Evolutionary conservation across 2,329 filamentous ascomycete genomes (phyloP).

Genomic region (Endoconidiophora laricicola): DNA sequence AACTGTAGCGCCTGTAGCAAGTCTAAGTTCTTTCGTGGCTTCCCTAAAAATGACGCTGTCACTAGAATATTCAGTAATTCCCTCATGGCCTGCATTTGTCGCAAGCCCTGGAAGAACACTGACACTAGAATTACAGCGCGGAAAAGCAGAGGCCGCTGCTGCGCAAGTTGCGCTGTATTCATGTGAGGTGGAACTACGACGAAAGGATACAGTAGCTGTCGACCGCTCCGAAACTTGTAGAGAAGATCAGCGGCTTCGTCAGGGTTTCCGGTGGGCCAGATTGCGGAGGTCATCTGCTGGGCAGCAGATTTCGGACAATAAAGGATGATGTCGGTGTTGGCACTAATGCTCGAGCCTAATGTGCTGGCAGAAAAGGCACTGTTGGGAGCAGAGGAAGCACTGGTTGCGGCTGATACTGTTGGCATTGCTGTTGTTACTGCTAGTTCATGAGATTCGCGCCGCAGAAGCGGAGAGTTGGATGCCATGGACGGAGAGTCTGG

Average conservation of each 20-base stretch:
- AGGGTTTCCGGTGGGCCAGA: conserved; percentile 15
- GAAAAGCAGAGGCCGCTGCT: conserved; percentile 29
- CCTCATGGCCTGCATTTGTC: conserved; percentile 28
- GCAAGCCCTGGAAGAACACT: conserved; percentile 25
- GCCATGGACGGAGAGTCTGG: no score
- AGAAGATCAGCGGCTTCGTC: conserved; percentile 28
- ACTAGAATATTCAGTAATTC: conserved; percentile 28
- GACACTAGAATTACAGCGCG: conserved; percentile 31
- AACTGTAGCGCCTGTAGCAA: conserved; percentile 31
- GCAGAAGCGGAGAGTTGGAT: no score
- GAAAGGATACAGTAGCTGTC: conserved; percentile 28
- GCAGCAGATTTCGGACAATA: no score
- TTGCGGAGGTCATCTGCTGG: neutral
- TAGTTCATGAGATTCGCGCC: no score
- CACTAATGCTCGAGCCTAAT: neutral
- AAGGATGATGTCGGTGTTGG: neutral
- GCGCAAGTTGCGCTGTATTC: conserved; percentile 22
- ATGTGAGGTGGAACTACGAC: conserved; percentile 25
- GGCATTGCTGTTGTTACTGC: neutral
- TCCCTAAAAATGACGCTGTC: conserved; percentile 23
- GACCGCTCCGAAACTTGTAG: conserved; percentile 20
- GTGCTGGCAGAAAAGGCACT: neutral
- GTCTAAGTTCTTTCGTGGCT: conserved; percentile 29
- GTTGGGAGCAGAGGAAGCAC: no score
- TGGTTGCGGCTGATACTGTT: neutral